Evolutionary conservation across 2,329 filamentous ascomycete genomes (phyloP), one percentile per base, ranked within the genome.

Genomic region (Beauveria asiatica): DNA sequence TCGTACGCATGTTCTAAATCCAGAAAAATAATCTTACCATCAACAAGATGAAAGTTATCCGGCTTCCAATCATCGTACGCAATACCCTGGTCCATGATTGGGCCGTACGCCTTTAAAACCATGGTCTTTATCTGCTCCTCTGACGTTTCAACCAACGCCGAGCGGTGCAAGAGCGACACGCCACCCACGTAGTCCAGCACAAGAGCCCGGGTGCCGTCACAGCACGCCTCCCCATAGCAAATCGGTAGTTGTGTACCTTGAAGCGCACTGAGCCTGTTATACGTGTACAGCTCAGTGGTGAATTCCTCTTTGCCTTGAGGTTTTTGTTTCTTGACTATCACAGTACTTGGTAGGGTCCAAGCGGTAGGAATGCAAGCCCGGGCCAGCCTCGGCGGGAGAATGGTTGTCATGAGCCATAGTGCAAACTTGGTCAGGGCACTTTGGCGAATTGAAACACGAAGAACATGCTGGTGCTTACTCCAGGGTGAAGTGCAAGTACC

Each of bases 321-420:
- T 45, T 67, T 66, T 17, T 50, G 51, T 27, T 58, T 60, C 57
- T 67, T 65, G 8, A 67, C 41, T 19, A 66, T 23, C 16, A 66
- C 54, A n/a, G 48, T 56, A 17, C 44, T 27, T 5, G 57, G 63
- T 11, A 66, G 59, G 49, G 64, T 62, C 50, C 33, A 53, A n/a
- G 50, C 19, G n/a, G 33, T 17, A 17, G 33, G 33, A 5, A 41
- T 23, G 50, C 3, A 53, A 41, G 50, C 30, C 13, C 6, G 50
- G 19, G 37, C n/a, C 2, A 33, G 30, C 19, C 19, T 53, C 33
- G 23, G 33, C 10, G 50, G 37, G 8, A 53, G 50, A 41, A 41
- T 25, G 50, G 33, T 39, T 41, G 33, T 53, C 5, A 41, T 25
- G 11, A 53, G 50, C 50, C 33, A 53, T 16, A 8, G 33, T 21